Evolutionary conservation across 495 filamentous ascomycete genomes (phyloP).

Genomic region (Pseudevernia furfuracea): DNA sequence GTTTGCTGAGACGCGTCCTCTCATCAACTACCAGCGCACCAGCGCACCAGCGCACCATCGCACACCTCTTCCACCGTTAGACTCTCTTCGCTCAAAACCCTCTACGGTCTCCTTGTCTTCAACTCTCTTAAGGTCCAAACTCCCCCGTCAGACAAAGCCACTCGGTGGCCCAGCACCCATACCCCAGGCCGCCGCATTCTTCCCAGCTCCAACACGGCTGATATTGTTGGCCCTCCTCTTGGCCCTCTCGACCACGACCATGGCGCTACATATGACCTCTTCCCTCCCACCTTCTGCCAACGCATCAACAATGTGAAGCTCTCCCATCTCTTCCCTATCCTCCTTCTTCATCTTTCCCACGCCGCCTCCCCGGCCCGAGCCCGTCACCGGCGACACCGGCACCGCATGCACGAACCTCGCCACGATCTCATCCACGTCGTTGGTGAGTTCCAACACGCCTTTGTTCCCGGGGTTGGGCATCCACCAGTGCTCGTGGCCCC

Average conservation of each 20-base stretch:
- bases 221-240: slow-evolving; percentile 12
- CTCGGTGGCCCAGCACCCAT: not conserved
- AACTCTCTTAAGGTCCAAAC: not conserved
- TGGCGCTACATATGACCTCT: slow-evolving; percentile 12
- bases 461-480: slow-evolving; percentile 78
- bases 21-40: not conserved
- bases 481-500: slow-evolving; percentile 78
- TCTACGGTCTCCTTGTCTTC: not conserved
- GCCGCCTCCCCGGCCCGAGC: not conserved
- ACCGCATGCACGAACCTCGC: slow-evolving; percentile 43
- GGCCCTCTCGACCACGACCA: slow-evolving; percentile 17
- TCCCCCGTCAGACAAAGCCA: not conserved
- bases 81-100: not conserved
- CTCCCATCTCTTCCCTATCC: slow-evolving; percentile 5
- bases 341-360: not conserved
- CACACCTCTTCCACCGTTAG: not conserved
- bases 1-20: not conserved
- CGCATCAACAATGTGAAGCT: slow-evolving; percentile 11
- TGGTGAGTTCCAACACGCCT: slow-evolving; percentile 69
- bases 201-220: not conserved
- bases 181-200: not conserved
- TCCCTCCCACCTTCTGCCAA: slow-evolving; percentile 3
- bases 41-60: not conserved
- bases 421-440: slow-evolving; percentile 52
- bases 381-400: not conserved